phyloP scores from a whole-genome alignment of 352 stramenopile species.

The Pelagophyceae sp. region DNA sequence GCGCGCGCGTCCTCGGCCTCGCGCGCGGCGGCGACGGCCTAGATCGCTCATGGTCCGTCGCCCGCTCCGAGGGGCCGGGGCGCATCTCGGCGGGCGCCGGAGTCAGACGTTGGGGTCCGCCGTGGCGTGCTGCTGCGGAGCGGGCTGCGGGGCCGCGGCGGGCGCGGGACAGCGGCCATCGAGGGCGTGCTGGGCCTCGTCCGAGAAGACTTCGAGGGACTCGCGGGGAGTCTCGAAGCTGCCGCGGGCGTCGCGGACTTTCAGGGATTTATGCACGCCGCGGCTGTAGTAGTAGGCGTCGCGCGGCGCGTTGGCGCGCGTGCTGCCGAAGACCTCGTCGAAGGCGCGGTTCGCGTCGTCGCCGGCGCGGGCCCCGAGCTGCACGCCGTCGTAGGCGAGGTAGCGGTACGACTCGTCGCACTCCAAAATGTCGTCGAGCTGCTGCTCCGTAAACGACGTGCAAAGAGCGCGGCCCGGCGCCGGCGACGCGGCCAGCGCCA shows the following conservation, averaged over 20 bases:
- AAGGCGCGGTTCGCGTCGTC: neutral
- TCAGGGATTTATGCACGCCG: too few species aligned
- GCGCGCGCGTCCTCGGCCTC: neutral
- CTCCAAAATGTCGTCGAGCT: slow-evolving; percentile 3
- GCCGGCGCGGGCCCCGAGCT: neutral
- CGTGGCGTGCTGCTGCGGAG: neutral
- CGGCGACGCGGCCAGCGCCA: too few species aligned
- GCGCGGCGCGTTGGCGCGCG: too few species aligned
- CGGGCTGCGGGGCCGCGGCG: neutral
- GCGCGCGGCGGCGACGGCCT: neutral
- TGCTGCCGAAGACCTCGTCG: too few species aligned
- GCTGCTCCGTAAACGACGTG: too few species aligned
- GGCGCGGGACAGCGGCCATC: neutral
- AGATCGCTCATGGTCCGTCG: neutral
- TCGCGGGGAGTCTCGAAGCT: too few species aligned
- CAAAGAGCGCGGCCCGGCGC: too few species aligned
- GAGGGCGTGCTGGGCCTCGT: neutral
- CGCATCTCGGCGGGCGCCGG: neutral
- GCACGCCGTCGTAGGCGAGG: neutral
- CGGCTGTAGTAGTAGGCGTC: too few species aligned
- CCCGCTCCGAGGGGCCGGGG: too few species aligned
- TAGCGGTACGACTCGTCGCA: neutral
- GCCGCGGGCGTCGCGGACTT: too few species aligned
- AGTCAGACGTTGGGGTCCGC: neutral
- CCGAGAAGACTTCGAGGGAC: neutral